A percentile compares a stretch with the other conserved stretches of the same genome.
Evolutionary conservation across 257 asterid species (phyloP).

Genomic region (Agastache rugosa): DNA sequence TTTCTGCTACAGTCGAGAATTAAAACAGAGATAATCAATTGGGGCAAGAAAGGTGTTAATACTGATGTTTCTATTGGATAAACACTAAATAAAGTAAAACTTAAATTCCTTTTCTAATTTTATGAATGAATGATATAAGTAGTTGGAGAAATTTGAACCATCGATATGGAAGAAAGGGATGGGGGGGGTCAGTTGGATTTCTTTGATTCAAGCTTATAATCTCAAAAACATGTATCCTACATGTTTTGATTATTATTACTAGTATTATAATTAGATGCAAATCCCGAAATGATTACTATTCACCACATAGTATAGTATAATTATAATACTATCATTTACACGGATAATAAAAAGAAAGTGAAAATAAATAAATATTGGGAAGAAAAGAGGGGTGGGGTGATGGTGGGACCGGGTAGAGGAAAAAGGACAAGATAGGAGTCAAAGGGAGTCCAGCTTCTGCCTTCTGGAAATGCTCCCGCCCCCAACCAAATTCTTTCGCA

Average conservation of each 20-base stretch:
- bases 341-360: no score
- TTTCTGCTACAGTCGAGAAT: not conserved
- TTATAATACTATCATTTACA: no score
- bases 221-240: not conserved
- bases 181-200: no score
- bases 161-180: no score
- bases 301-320: not conserved
- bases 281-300: not conserved
- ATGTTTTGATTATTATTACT: no score
- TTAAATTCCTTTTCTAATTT: not conserved
- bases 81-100: not conserved
- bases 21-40: not conserved
- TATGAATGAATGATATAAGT: not conserved
- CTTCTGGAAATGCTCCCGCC: slow-evolving; percentile 26
- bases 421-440: slow-evolving; percentile 44
- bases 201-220: not conserved
- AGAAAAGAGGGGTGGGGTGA: not conserved
- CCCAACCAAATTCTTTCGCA: slow-evolving; percentile 40
- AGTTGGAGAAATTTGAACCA: not conserved
- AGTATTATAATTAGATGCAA: not conserved
- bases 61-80: slow-evolving; percentile 15
- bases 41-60: not conserved
- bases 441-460: slow-evolving; percentile 35
- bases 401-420: not conserved
- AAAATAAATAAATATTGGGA: no score